Evolutionary conservation across 768 basidiomycete species (phyloP), one percentile per base, ranked within the genome.

Genomic region (Saitozyma sp.): DNA sequence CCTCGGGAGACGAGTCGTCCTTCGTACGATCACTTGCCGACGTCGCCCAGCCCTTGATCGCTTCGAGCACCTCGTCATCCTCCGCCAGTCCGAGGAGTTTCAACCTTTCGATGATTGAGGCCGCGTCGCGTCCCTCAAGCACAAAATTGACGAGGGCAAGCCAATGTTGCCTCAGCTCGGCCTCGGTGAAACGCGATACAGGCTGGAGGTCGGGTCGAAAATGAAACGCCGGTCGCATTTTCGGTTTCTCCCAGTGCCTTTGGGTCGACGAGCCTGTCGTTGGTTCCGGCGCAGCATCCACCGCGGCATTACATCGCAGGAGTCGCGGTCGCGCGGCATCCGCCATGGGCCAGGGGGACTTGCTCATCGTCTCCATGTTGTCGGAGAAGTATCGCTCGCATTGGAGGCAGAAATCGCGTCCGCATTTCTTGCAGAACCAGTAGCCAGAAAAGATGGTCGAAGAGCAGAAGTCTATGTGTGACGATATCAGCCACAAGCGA

Each of bases 401-500:
- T 63, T 91, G 89, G 0, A 87, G 83, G 75, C 94, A 97, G 9
- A 89, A 86, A 79, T 96, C 94, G 9, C 91, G 86, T 6, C 91
- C 94, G 77, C 94, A 97, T 45, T 86, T 75, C n/a, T 89, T 84
- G 76, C 92, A 95, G 85, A 94, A 89, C 87, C 90, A 95, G 39
- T 87, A 89, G 61, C 86, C 87, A 7, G 89, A 88, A 79, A 95
- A 95, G 61, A 95, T 86, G 11, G 92, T 94, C 6, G 91, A 93
- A 84, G 91, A 89, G 78, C 93, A 96, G 1, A 89, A 91, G 79
- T 96, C 92, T 95, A 75, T 5, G 29, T 29, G 29, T 2, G 2
- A 29, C n/a, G 17, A 37, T 37, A 13, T 65, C 59, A 60, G 63
- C 20, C 20, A 20, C 43, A 2, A 61, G 29, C 1, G 10, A 3